These are phyloP conservation scores for Pichia californica DNA, from an alignment of 805 yeast species.

Conservation along the genomic window DNA sequence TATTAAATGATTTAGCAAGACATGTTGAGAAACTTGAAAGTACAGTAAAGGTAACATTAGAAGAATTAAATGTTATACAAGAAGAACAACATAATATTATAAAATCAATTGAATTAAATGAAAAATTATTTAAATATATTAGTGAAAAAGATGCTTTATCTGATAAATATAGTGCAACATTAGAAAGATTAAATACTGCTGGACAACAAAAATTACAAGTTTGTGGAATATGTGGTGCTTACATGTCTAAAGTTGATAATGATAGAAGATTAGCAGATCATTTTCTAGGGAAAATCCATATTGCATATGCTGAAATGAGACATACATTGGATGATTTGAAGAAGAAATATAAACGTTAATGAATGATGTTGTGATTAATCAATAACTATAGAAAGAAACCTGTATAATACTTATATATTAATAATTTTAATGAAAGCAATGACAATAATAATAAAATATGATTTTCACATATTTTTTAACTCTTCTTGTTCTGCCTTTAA, in stretches of 20 bases:
- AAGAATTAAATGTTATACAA: constrained; percentile 50
- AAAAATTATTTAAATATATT: constrained; percentile 38
- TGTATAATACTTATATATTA: too few relatives aligned
- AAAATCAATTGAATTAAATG: constrained; percentile 45
- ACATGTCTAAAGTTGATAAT: constrained; percentile 74
- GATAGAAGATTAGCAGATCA: constrained; percentile 88
- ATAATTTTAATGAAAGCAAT: too few relatives aligned
- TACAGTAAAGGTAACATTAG: constrained; percentile 56
- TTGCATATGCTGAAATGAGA: constrained; percentile 76
- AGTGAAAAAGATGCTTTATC: constrained; percentile 46
- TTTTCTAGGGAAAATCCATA: constrained; percentile 79
- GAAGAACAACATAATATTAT: constrained; percentile 39
- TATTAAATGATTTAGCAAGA: constrained; percentile 30
- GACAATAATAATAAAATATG: too few relatives aligned
- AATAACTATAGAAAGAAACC: too few relatives aligned
- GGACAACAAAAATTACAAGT: constrained; percentile 89
- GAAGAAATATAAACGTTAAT: constrained; percentile 19
- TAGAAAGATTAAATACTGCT: constrained; percentile 73
- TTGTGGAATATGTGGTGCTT: constrained; percentile 87
- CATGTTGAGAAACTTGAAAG: constrained; percentile 57
- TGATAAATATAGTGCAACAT: constrained; percentile 49
- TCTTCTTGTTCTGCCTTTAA: not conserved
- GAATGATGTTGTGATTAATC: too few relatives aligned
- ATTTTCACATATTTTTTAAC: too few relatives aligned
- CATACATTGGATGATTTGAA: constrained; percentile 39